Conservation (phyloP, 306 rosid genomes). For the Quercus gilva region DNA sequence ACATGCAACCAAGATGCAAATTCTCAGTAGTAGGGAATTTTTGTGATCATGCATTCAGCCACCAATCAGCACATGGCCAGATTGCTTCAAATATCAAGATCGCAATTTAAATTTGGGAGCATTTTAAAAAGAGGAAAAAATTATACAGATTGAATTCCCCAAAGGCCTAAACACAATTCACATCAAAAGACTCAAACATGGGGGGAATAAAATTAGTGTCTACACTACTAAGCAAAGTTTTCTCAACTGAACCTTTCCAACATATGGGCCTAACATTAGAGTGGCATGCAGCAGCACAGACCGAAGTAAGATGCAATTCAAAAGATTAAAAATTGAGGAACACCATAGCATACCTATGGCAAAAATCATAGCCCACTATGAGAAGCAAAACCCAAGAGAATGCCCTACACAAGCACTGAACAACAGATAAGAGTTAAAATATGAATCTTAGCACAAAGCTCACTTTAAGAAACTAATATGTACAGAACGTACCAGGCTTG, state of each 20-base stretch:
- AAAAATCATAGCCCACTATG: slow-evolving; percentile 22
- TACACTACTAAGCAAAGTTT: not conserved
- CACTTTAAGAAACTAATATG: slow-evolving; percentile 19
- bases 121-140: too few species aligned
- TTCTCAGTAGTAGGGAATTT: not conserved
- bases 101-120: too few species aligned
- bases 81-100: not conserved
- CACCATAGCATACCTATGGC: slow-evolving; percentile 34
- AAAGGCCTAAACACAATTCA: slow-evolving; percentile 6
- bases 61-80: not conserved
- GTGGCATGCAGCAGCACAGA: slow-evolving; percentile 23
- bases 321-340: slow-evolving; percentile 5
- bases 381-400: slow-evolving; percentile 7
- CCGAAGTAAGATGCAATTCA: slow-evolving; percentile 7
- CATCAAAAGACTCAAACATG: not conserved
- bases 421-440: not conserved
- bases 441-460: slow-evolving; percentile 12
- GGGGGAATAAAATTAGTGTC: not conserved
- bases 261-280: not conserved
- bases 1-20: not conserved
- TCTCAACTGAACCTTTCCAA: not conserved
- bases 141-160: not conserved
- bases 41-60: not conserved
- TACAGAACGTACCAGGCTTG: slow-evolving; percentile 37
- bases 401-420: slow-evolving; percentile 21